Conservation (phyloP, 2,329 filamentous ascomycete genomes). For the Ophiostoma ulmi region DNA sequence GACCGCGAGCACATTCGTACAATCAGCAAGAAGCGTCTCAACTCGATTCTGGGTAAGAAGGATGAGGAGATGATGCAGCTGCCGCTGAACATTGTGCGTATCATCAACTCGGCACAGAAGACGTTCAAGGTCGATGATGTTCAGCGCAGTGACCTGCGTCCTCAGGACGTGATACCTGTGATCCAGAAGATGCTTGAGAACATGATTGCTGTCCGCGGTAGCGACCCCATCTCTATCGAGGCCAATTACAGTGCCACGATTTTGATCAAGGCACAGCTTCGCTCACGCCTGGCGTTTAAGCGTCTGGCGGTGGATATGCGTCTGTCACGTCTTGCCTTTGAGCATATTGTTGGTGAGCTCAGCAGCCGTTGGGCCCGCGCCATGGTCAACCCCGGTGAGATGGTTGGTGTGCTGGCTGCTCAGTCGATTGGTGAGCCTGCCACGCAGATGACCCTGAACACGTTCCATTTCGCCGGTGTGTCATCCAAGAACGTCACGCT, state of each 20-base stretch:
- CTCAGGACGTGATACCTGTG: constrained; percentile 76
- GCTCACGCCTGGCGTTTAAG: constrained; percentile 88
- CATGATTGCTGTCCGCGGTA: constrained; percentile 79
- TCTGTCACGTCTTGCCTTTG: constrained; percentile 85
- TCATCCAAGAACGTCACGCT: constrained; percentile 98
- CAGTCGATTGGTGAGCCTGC: constrained; percentile 98
- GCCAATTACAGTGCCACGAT: constrained; percentile 84
- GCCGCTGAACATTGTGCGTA: constrained; percentile 83
- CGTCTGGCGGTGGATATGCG: constrained; percentile 80
- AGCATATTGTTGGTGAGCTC: constrained; percentile 85
- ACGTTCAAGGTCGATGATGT: constrained; percentile 86
- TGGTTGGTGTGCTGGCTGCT: constrained; percentile 95
- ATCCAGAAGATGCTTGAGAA: constrained; percentile 70
- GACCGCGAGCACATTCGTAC: constrained; percentile 71
- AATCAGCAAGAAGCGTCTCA: constrained; percentile 49
- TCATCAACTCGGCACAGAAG: constrained; percentile 84
- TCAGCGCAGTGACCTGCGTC: constrained; percentile 82
- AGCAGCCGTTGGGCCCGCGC: constrained; percentile 83
- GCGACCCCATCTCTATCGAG: constrained; percentile 75
- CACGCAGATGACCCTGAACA: constrained; percentile 99
- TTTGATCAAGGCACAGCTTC: constrained; percentile 85
- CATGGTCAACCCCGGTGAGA: constrained; percentile 87
- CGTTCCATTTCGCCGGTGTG: constrained; percentile 99
- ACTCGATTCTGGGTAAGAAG: constrained; percentile 46
- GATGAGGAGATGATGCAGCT: constrained; percentile 84